Conservation (phyloP, 148 eudicot genomes). For the Pouteria glomerata region DNA sequence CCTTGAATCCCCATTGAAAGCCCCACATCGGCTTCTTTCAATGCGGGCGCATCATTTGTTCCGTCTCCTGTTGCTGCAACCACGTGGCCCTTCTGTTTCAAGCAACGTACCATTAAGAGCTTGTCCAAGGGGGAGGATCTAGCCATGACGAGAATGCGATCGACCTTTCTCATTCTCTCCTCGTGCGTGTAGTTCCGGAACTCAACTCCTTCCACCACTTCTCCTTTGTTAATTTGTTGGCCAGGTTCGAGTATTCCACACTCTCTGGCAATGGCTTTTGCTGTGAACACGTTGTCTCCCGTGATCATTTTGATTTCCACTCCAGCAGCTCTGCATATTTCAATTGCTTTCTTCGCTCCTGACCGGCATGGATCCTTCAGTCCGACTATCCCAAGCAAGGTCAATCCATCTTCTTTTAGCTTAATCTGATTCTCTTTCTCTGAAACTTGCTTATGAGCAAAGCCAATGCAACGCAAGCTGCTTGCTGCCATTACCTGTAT, state of each 20-base stretch:
- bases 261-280: conserved; percentile 82
- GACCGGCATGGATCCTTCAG: conserved; percentile 84
- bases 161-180: conserved; percentile 50
- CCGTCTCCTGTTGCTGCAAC: conserved; percentile 90
- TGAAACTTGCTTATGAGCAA: conserved; percentile 48
- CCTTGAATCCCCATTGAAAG: conserved; percentile 92
- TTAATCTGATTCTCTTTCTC: conserved; percentile 23
- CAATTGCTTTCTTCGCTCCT: conserved; percentile 57
- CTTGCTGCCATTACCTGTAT: conserved; percentile 87
- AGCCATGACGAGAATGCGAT: conserved; percentile 70
- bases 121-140: conserved; percentile 84
- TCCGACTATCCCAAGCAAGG: conserved; percentile 70
- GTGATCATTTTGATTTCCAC: conserved; percentile 83
- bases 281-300: conserved; percentile 82
- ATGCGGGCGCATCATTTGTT: conserved; percentile 78
- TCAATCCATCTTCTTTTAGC: conserved; percentile 47
- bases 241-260: conserved; percentile 62
- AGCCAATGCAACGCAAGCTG: conserved; percentile 84
- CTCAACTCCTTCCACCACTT: conserved; percentile 60
- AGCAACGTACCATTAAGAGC: conserved; percentile 79
- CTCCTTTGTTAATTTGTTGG: conserved; percentile 23
- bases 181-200: conserved; percentile 65
- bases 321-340: conserved; percentile 61
- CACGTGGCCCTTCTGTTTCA: conserved; percentile 70
- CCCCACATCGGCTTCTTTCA: conserved; percentile 85